Base-by-base conservation (phyloP, 345 rosid species). In the Bruguiera sexangula region DNA sequence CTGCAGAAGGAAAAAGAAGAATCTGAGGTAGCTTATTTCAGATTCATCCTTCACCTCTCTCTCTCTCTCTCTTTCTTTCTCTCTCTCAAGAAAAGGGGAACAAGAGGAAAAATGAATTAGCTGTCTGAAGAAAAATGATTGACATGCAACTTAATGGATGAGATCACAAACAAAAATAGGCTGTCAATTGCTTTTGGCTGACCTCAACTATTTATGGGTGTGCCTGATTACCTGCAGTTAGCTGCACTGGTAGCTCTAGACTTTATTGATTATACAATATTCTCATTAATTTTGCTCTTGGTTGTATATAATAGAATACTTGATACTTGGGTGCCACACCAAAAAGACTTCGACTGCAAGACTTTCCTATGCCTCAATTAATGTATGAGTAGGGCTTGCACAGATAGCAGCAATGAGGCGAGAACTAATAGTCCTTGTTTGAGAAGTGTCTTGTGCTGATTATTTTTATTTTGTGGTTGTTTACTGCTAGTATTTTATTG, bases 1-100 rank as follows among this genome's bases (percentile, higher is more conserved):
- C 37, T 75, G 43, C 62, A 48, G 46, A 75, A 69, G 48, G 74
- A 75, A 53, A 75, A 63, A 37, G 74, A 64, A 64, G 74, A 82
- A 58, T 79, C 66, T 67, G 80, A 69, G 79, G 81, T 73, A 82
- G 66, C 32, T 73, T 22, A 27, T 31, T 21, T 1, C 21, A 8
- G 13, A 34, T 34, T 34, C 10, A 34, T 34, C 37, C 37, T 34
- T 34, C 37, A 1, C 37, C 10, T 34, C 10, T 31, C 32, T 31
- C 32, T 30, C 36, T 32, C 34, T 5, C 34, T 34, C 1, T 1
- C 36, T 34, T 1, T 32, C 36, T 24, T 24, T 6, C 36, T 34
- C 37, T 34, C 9, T 34, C 37, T 6, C 9, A 34, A 8, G 10
- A 34, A 34, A 34, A 34, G 37, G 37, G 9, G 37, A 34, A 34